Evolutionary conservation across 2,329 filamentous ascomycete species (phyloP), one percentile per base, ranked within the genome.

Genomic region (Fusarium setosum): DNA sequence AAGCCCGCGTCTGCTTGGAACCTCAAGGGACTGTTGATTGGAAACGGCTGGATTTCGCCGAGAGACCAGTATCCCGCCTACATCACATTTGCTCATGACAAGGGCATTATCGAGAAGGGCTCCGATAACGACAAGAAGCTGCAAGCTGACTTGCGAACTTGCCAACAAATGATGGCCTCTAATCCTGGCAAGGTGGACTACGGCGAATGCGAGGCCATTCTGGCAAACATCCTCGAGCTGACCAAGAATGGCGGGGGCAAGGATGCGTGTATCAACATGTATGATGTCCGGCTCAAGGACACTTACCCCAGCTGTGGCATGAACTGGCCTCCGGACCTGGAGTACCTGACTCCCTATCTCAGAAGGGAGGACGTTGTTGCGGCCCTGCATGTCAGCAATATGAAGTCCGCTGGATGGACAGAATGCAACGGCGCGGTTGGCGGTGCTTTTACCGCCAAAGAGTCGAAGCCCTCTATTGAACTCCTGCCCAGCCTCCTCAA

Each of bases 31-130:
- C 82, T 99, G 18, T 77, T 99, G 32, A 98, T 99, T 62, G 96
- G 96, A 54, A 99, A 99, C 75, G 96, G 95, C 35, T 99, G 96
- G 96, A 95, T 99, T 52, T 92, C 94, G 3, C 94, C 95, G 2
- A 82, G 83, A 8, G 92, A 97, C 47, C 96, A 99, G 76, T 99
- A 98, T 77, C 89, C 91, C 26, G 85, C 95, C 0, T 97, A 97
- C 75, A 82, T 97, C 10, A 86, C 90, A 26, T 98, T 88, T 72
- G 90, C 92, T 40, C 93, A 96, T 76, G 86, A 94, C 60, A 88
- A 89, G 73, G 90, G 88, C 10, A 77, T 99, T 18, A 79, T 98
- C 35, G 75, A 89, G 67, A 87, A 89, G 70, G 91, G 86, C 23
- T 91, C 88, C 4, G 84, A 90, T 5, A 74, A 81, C 9, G 89